phyloP scores from a whole-genome alignment of 805 yeast species.

The Candida patagonica region DNA sequence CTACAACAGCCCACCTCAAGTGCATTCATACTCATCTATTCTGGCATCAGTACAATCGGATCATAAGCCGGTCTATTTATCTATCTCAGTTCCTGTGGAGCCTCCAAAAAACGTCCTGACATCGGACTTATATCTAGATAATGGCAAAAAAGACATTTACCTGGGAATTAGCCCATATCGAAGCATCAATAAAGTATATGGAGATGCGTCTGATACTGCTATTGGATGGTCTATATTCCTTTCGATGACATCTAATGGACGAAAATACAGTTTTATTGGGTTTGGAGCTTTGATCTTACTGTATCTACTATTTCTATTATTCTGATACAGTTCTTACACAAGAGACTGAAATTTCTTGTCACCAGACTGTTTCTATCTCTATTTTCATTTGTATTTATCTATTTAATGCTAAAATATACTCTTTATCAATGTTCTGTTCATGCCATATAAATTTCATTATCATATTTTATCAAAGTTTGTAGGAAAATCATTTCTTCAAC shows the following conservation, averaged over 20 bases:
- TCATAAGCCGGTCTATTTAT: slow-evolving; percentile 68
- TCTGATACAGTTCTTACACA: no score
- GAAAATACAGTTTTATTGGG: slow-evolving; percentile 2
- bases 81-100: slow-evolving; percentile 12
- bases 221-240: slow-evolving; percentile 14
- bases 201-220: slow-evolving; percentile 11
- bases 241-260: slow-evolving; percentile 8
- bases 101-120: slow-evolving; percentile 8
- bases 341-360: no score
- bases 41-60: slow-evolving; percentile 50
- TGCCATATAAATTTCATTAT: no score
- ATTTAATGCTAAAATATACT: no score
- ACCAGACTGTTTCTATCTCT: no score
- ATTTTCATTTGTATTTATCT: no score
- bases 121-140: not conserved
- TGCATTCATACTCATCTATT: slow-evolving; percentile 42
- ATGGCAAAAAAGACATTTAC: not conserved
- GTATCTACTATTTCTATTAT: no score
- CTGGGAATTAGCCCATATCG: slow-evolving; percentile 5
- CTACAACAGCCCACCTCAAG: slow-evolving; percentile 28
- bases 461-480: no score
- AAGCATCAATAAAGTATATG: slow-evolving; percentile 1
- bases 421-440: no score
- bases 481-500: no score
- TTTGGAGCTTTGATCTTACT: slow-evolving; percentile 4